phyloP scores from a whole-genome alignment of 805 yeast species.

The Ogataea siamensis region DNA sequence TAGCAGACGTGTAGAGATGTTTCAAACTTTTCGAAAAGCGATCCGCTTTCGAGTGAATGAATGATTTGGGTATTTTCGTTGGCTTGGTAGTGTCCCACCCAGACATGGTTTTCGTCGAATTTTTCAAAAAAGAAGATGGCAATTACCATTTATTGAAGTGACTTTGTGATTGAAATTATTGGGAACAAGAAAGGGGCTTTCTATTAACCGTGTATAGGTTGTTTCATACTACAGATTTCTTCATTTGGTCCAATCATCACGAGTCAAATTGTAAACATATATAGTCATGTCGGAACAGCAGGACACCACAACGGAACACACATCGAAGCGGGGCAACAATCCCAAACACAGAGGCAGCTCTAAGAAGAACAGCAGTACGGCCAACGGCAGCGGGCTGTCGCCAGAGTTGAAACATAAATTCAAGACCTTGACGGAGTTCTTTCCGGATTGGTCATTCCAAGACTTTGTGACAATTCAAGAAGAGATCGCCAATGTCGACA shows the following conservation, averaged over 20 bases:
- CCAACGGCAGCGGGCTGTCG: slow-evolving; percentile 18
- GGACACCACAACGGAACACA: slow-evolving; percentile 24
- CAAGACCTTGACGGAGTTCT: slow-evolving; percentile 70
- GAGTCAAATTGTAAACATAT: slow-evolving; percentile 9
- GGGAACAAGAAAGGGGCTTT: slow-evolving; percentile 11
- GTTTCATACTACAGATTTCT: slow-evolving; percentile 9
- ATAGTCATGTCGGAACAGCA: slow-evolving; percentile 32
- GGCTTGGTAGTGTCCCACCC: slow-evolving; percentile 13
- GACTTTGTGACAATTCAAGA: slow-evolving; percentile 74
- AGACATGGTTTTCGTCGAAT: slow-evolving; percentile 20
- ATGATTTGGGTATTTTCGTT: not conserved
- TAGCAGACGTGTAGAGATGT: not conserved
- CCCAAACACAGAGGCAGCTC: slow-evolving; percentile 44
- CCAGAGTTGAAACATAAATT: slow-evolving; percentile 39
- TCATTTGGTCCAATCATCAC: slow-evolving; percentile 12
- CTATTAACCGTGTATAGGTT: slow-evolving; percentile 6
- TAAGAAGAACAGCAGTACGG: slow-evolving; percentile 38
- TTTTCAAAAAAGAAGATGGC: slow-evolving; percentile 21
- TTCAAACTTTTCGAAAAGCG: not conserved
- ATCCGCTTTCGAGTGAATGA: not conserved
- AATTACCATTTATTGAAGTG: slow-evolving; percentile 16
- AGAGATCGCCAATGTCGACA: slow-evolving; percentile 64
- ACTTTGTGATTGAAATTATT: slow-evolving; percentile 12
- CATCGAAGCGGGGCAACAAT: slow-evolving; percentile 23
- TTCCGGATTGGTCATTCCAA: slow-evolving; percentile 91